Conservation (phyloP, 306 rosid species). For the Gleditsia sinensis region DNA sequence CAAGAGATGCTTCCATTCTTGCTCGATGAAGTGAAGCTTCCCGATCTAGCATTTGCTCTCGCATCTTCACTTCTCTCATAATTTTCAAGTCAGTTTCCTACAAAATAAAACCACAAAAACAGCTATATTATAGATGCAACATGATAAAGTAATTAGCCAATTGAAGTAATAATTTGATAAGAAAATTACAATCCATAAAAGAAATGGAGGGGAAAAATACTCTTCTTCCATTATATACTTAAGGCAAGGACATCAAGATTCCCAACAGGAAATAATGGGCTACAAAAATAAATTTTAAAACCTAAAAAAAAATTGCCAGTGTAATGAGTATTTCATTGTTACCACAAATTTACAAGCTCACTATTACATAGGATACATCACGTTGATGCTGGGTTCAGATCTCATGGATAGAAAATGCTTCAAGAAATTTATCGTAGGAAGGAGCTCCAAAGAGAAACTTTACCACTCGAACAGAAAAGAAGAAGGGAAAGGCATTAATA, state of each 20-base stretch:
- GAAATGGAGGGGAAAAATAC: background rate
- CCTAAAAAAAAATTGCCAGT: background rate
- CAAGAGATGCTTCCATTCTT: constrained; percentile 68
- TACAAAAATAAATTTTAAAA: background rate
- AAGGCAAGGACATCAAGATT: background rate
- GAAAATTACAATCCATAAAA: background rate
- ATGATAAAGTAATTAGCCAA: background rate
- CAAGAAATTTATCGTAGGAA: background rate
- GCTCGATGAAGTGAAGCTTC: constrained; percentile 97
- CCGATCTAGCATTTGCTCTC: constrained; percentile 63
- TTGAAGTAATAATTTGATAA: background rate
- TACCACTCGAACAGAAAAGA: background rate
- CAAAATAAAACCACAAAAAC: constrained; percentile 22
- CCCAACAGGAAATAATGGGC: background rate
- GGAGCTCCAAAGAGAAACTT: background rate
- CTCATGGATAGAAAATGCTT: background rate
- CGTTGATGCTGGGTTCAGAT: constrained; percentile 7
- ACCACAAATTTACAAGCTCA: constrained; percentile 1
- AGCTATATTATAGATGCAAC: background rate
- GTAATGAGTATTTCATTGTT: background rate
- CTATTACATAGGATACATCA: constrained; percentile 8
- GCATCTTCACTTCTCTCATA: constrained; percentile 62
- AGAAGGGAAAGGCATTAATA: background rate
- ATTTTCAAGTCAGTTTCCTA: constrained; percentile 71
- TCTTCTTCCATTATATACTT: background rate